phyloP scores from a whole-genome alignment of 495 filamentous ascomycete genomes.

The Trypethelium eluteriae region DNA sequence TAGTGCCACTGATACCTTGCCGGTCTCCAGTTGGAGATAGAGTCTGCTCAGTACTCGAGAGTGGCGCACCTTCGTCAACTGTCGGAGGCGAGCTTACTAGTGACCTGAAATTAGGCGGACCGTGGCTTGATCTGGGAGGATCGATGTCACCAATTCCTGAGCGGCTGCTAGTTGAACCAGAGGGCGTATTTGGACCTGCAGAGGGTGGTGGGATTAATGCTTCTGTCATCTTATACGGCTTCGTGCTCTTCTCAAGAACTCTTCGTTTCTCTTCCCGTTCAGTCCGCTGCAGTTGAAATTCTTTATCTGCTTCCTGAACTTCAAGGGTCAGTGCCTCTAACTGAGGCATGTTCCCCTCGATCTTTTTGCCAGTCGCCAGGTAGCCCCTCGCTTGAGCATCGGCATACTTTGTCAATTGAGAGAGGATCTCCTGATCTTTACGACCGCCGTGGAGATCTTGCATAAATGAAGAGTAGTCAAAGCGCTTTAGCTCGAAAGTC shows the following conservation, averaged over 20 bases:
- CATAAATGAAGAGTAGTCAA: constrained; percentile 99
- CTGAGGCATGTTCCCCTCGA: constrained; percentile 81
- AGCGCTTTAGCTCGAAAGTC: constrained; percentile 92
- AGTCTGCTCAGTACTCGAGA: not conserved
- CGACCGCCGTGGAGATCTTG: constrained; percentile 94
- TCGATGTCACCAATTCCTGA: not conserved
- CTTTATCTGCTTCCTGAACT: constrained; percentile 85
- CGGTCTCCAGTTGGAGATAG: not conserved
- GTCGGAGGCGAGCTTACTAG: not conserved
- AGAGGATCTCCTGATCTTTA: constrained; percentile 95
- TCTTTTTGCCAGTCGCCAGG: constrained; percentile 70
- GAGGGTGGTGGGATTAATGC: not conserved
- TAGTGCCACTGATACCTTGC: not conserved
- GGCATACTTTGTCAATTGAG: constrained; percentile 89
- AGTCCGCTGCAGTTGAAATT: constrained; percentile 86
- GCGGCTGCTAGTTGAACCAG: constrained; percentile 4
- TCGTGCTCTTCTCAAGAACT: constrained; percentile 79
- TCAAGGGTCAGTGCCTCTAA: constrained; percentile 85
- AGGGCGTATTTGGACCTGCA: not conserved
- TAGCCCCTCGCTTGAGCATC: constrained; percentile 83
- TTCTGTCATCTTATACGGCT: constrained; percentile 30
- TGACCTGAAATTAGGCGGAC: not conserved
- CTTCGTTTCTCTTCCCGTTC: constrained; percentile 91
- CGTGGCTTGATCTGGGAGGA: constrained; percentile 5
- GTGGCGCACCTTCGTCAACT: constrained; percentile 1